Percentiles rank a stretch among this genome's conserved stretches.
Evolutionary conservation across 331 rosid genomes (phyloP).

Genomic region (Malus hybrid): DNA sequence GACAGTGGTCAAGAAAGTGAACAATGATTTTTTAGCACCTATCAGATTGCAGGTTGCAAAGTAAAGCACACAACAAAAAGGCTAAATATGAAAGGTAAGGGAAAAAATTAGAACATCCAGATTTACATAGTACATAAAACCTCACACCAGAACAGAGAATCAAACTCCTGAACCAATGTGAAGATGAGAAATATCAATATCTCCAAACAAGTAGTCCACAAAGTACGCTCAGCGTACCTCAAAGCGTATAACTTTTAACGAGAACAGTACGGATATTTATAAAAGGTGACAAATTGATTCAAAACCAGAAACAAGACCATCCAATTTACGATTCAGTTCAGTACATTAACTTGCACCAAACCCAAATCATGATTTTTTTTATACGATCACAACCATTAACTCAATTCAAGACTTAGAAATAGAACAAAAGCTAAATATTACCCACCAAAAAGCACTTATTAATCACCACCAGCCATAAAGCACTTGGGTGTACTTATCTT

Average conservation of each 20-base stretch:
- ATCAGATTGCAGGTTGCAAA: neutral
- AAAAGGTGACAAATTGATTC: neutral
- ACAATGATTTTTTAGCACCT: neutral
- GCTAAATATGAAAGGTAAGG: neutral
- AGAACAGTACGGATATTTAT: neutral
- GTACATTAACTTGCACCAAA: neutral
- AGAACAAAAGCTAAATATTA: neutral
- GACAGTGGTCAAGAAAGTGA: no score
- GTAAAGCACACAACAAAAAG: neutral
- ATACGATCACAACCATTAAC: neutral
- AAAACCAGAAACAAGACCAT: neutral
- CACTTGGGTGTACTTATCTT: conserved; percentile 61
- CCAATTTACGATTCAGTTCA: neutral
- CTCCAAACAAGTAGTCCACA: neutral
- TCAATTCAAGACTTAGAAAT: neutral
- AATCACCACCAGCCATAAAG: conserved; percentile 61
- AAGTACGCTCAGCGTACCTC: neutral
- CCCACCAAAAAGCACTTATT: neutral
- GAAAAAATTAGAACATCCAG: neutral
- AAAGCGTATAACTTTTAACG: neutral
- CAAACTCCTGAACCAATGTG: neutral
- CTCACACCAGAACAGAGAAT: neutral
- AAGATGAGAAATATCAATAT: neutral
- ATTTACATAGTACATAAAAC: neutral
- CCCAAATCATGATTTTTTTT: neutral